Evolutionary conservation across 1,139 yeast species (phyloP).

Genomic region (Taphrina flavorubra): DNA sequence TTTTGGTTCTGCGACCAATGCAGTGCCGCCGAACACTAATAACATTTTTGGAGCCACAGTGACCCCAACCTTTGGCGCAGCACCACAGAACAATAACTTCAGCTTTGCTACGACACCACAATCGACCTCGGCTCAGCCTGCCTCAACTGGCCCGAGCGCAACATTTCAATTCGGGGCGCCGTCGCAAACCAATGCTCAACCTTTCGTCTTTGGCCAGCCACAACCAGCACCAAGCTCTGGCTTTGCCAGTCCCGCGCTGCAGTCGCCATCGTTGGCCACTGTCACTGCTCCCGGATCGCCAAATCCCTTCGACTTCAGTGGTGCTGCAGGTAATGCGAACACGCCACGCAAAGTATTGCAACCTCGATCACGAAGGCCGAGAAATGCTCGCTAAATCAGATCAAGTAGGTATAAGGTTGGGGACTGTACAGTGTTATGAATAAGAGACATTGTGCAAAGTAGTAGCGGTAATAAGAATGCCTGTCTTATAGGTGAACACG

Average conservation of each 20-base stretch:
- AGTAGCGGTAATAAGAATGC: not conserved
- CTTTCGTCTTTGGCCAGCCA: conserved; percentile 20
- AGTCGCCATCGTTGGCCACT: conserved; percentile 16
- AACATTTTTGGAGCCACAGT: not conserved
- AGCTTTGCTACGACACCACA: not conserved
- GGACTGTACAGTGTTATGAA: not conserved
- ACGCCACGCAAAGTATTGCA: conserved; percentile 11
- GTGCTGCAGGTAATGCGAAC: conserved; percentile 8
- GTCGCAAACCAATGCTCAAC: conserved; percentile 1
- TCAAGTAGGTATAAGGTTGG: not conserved
- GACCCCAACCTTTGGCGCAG: not conserved
- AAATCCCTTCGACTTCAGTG: conserved; percentile 16
- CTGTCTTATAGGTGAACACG: not conserved
- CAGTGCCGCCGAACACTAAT: not conserved
- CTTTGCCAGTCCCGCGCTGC: conserved; percentile 16
- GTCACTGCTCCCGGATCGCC: conserved; percentile 27
- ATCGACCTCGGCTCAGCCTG: not conserved
- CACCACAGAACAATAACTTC: not conserved
- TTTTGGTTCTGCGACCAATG: conserved; percentile 6
- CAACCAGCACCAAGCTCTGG: conserved; percentile 6
- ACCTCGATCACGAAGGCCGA: conserved; percentile 23
- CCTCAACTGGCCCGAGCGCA: not conserved
- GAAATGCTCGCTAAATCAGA: conserved; percentile 1
- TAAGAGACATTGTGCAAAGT: not conserved
- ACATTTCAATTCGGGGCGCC: conserved; percentile 10